Evolutionary conservation across 1,284 basidiomycete species (phyloP).

Genomic region (Cerrena zonata): DNA sequence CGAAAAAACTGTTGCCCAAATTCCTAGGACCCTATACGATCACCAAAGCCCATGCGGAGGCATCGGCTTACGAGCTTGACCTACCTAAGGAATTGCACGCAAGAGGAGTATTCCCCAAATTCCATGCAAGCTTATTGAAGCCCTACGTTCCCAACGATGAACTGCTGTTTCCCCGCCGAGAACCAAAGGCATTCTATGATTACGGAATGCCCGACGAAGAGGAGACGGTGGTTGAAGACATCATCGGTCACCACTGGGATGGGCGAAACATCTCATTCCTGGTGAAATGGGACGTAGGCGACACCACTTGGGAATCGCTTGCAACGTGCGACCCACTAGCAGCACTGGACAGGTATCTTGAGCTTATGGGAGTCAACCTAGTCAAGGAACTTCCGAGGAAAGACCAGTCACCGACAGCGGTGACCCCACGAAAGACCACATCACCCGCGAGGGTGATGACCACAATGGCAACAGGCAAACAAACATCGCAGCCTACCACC

Average conservation of each 20-base stretch:
- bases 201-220: constrained; percentile 16
- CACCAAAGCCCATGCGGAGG: constrained; percentile 7
- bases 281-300: constrained; percentile 29
- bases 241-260: constrained; percentile 25
- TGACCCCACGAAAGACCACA: too few relatives aligned
- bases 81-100: constrained; percentile 19
- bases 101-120: constrained; percentile 21
- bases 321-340: constrained; percentile 16
- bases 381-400: not conserved
- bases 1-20: too few relatives aligned
- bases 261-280: constrained; percentile 23
- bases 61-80: constrained; percentile 23
- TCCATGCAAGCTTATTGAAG: constrained; percentile 19
- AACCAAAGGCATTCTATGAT: constrained; percentile 17
- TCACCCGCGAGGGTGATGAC: too few relatives aligned
- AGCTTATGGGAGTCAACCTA: constrained; percentile 9
- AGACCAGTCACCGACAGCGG: too few relatives aligned
- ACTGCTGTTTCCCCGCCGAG: constrained; percentile 17
- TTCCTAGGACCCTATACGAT: constrained; percentile 31
- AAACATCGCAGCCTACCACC: too few relatives aligned
- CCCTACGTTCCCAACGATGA: constrained; percentile 17
- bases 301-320: constrained; percentile 27
- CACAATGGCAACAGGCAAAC: too few relatives aligned
- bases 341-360: constrained; percentile 24
- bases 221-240: too few relatives aligned